Percentiles rank a stretch among this genome's conserved stretches.
phyloP scores from a whole-genome alignment of 225 moss, liverwort and hornwort species.

The Physcomitrium patens region DNA sequence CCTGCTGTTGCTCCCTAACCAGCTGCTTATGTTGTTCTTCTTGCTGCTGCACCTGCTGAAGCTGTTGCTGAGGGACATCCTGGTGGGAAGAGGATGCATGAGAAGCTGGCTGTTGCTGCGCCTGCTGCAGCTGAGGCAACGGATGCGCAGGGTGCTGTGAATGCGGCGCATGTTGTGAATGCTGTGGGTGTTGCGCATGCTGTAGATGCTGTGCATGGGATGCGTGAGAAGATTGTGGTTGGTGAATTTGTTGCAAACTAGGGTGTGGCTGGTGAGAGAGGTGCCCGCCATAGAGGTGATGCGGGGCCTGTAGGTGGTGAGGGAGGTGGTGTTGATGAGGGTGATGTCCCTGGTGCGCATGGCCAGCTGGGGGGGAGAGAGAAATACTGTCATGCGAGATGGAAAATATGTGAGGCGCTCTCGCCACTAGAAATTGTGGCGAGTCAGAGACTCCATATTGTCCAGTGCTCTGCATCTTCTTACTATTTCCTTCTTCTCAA shows the following conservation, averaged over 20 bases:
- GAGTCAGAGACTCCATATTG: slow-evolving; percentile 71
- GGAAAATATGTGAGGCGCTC: slow-evolving; percentile 52
- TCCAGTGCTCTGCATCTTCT: slow-evolving; percentile 64
- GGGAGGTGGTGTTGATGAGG: slow-evolving; percentile 37
- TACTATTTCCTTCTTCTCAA: slow-evolving; percentile 26
- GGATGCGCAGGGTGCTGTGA: slow-evolving; percentile 30
- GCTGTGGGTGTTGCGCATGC: slow-evolving; percentile 15
- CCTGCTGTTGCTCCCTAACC: not conserved
- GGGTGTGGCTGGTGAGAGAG: slow-evolving; percentile 34
- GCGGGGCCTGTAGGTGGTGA: slow-evolving; percentile 44
- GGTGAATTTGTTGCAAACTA: slow-evolving; percentile 49
- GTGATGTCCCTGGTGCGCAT: slow-evolving; percentile 46
- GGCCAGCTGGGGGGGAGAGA: slow-evolving; percentile 41
- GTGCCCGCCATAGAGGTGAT: slow-evolving; percentile 48
- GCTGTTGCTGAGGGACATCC: slow-evolving; percentile 33
- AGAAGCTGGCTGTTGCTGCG: slow-evolving; percentile 31
- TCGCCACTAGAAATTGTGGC: slow-evolving; percentile 62
- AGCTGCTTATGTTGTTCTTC: slow-evolving; percentile 38
- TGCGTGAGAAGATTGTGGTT: slow-evolving; percentile 37
- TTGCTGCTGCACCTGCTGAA: slow-evolving; percentile 30
- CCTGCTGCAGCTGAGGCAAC: slow-evolving; percentile 45
- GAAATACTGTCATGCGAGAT: slow-evolving; percentile 61
- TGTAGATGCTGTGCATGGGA: slow-evolving; percentile 29
- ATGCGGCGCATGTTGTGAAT: slow-evolving; percentile 41
- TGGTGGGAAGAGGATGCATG: slow-evolving; percentile 39